A percentile compares a stretch with the other conserved stretches of the same genome.
These are phyloP conservation scores for Cyamopsis tetragonoloba DNA, from an alignment of 306 rosid species.

Conservation along the genomic window DNA sequence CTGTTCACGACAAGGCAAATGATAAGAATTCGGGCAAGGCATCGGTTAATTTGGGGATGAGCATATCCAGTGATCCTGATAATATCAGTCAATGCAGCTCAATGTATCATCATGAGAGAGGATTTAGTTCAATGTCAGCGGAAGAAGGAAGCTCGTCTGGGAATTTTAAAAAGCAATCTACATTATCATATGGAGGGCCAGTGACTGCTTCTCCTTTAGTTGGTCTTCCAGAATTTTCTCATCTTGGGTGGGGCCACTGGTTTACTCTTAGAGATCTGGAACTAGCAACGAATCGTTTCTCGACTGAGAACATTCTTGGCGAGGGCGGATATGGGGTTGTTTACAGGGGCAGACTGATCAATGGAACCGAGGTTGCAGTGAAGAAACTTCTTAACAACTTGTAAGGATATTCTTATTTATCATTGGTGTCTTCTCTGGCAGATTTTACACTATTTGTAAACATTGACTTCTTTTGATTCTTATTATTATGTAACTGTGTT, in stretches of 20 bases:
- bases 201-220: constrained; percentile 77
- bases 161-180: constrained; percentile 52
- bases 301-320: constrained; percentile 68
- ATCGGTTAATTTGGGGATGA: constrained; percentile 52
- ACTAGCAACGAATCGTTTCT: constrained; percentile 65
- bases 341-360: constrained; percentile 74
- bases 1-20: constrained; percentile 50
- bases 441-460: neutral
- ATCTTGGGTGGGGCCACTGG: constrained; percentile 99
- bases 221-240: constrained; percentile 92
- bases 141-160: constrained; percentile 95
- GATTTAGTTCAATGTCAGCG: constrained; percentile 67
- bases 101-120: constrained; percentile 75
- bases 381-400: constrained; percentile 89
- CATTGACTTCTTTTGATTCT: constrained; percentile 15
- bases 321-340: constrained; percentile 99
- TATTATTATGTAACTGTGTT: constrained; percentile 4
- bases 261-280: constrained; percentile 94
- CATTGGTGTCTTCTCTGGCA: neutral
- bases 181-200: constrained; percentile 51
- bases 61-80: constrained; percentile 69
- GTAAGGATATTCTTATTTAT: constrained; percentile 53
- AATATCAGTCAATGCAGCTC: constrained; percentile 82
- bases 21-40: constrained; percentile 65
- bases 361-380: constrained; percentile 95